Conservation (phyloP, 2,329 filamentous ascomycete genomes). For the Laburnicola sp. region DNA sequence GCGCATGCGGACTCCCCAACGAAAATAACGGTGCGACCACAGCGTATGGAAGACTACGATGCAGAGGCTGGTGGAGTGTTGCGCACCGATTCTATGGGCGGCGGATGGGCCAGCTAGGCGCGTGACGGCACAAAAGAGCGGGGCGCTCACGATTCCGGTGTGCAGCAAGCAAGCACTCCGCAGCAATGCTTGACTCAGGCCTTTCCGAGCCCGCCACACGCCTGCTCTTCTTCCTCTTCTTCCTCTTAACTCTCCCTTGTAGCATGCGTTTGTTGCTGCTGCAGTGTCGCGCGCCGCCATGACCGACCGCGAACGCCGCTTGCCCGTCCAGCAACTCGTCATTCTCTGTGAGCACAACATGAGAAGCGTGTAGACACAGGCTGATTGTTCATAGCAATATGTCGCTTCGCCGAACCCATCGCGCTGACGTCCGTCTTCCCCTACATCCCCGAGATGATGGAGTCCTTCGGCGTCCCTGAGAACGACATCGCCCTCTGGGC, state of each 20-base stretch:
- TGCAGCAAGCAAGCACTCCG: neutral
- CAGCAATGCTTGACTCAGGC: slow-evolving; percentile 9
- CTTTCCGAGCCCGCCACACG: neutral
- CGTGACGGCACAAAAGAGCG: slow-evolving; percentile 8
- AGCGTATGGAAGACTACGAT: neutral
- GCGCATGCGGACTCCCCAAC: neutral
- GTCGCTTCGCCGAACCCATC: slow-evolving; percentile 88
- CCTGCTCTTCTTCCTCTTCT: slow-evolving; percentile 1
- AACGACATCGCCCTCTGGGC: slow-evolving; percentile 65
- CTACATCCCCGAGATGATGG: slow-evolving; percentile 70
- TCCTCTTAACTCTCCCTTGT: slow-evolving; percentile 1
- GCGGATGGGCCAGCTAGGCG: neutral
- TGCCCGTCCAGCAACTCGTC: slow-evolving; percentile 46
- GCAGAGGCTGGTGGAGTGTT: neutral
- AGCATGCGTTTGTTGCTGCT: slow-evolving; percentile 17
- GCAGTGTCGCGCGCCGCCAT: slow-evolving; percentile 28
- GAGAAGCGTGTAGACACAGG: neutral
- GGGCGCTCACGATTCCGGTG: slow-evolving; percentile 5
- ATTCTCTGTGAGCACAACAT: slow-evolving; percentile 45
- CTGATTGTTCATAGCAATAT: slow-evolving; percentile 66
- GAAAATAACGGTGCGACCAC: neutral
- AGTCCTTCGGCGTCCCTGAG: slow-evolving; percentile 44
- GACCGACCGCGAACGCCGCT: slow-evolving; percentile 42
- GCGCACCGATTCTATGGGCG: neutral
- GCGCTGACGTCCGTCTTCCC: slow-evolving; percentile 92